Evolutionary conservation across 805 yeast species (phyloP).

Genomic region (Candida qinlingensis): DNA sequence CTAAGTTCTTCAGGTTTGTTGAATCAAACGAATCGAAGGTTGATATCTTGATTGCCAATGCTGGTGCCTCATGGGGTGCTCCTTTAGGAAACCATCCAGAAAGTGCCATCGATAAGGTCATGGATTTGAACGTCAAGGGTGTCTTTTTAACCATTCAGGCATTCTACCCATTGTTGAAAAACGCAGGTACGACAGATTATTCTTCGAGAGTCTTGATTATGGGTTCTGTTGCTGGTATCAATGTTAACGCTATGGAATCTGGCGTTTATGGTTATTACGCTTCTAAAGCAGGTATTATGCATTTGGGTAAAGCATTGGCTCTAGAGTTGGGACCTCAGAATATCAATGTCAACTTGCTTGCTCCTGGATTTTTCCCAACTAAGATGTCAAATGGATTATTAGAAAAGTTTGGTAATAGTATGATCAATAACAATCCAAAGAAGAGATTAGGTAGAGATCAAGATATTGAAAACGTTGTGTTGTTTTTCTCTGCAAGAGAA

Average conservation of each 20-base stretch:
- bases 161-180: slow-evolving; percentile 51
- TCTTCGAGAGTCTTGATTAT: slow-evolving; percentile 63
- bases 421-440: slow-evolving; percentile 51
- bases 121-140: slow-evolving; percentile 59
- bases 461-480: slow-evolving; percentile 50
- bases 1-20: slow-evolving; percentile 38
- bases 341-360: slow-evolving; percentile 63
- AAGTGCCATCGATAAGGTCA: slow-evolving; percentile 54
- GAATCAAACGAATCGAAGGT: slow-evolving; percentile 36
- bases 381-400: slow-evolving; percentile 69
- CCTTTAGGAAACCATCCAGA: slow-evolving; percentile 56
- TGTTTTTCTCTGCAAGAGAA: slow-evolving; percentile 53
- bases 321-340: slow-evolving; percentile 60
- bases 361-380: slow-evolving; percentile 75
- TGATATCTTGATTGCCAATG: slow-evolving; percentile 67
- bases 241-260: slow-evolving; percentile 27
- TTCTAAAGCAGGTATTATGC: slow-evolving; percentile 72
- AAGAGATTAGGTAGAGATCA: slow-evolving; percentile 55
- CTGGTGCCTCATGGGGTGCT: slow-evolving; percentile 80
- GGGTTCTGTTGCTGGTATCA: slow-evolving; percentile 59
- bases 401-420: slow-evolving; percentile 38
- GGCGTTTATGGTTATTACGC: slow-evolving; percentile 66
- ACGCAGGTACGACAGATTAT: slow-evolving; percentile 45
- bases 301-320: slow-evolving; percentile 59
- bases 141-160: slow-evolving; percentile 63